phyloP scores from a whole-genome alignment of 345 rosid genomes.

The Rhizophora apiculata region DNA sequence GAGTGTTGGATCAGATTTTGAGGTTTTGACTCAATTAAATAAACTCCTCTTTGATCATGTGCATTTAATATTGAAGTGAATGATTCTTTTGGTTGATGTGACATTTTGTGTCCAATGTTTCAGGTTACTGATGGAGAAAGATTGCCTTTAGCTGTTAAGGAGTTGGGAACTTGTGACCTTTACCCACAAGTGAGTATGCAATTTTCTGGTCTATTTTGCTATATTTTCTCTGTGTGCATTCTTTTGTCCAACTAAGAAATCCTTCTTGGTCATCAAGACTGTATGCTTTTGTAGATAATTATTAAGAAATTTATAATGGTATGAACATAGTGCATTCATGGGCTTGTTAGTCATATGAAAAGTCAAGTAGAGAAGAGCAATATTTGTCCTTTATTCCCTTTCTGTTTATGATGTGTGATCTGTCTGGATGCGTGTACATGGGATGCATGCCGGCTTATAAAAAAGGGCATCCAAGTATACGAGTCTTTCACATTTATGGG shows the following conservation, averaged over 20 bases:
- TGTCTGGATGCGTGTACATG: too few species aligned
- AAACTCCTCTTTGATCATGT: slow-evolving; percentile 6
- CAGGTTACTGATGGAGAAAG: slow-evolving; percentile 98
- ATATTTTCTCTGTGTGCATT: background rate
- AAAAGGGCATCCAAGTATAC: too few species aligned
- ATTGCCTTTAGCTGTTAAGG: slow-evolving; percentile 95
- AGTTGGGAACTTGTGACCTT: slow-evolving; percentile 98
- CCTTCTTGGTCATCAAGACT: too few species aligned
- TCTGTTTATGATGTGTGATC: too few species aligned
- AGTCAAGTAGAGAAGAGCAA: too few species aligned
- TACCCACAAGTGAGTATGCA: slow-evolving; percentile 83
- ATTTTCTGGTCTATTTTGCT: slow-evolving; percentile 17
- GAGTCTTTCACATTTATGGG: too few species aligned
- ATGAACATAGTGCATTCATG: too few species aligned
- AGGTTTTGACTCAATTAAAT: slow-evolving; percentile 43
- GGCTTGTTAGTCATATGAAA: too few species aligned
- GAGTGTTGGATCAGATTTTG: slow-evolving; percentile 92
- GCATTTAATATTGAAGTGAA: background rate
- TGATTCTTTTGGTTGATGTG: slow-evolving; percentile 19
- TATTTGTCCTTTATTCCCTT: too few species aligned
- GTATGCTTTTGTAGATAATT: too few species aligned
- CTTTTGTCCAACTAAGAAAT: too few species aligned
- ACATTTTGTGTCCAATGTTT: slow-evolving; percentile 18
- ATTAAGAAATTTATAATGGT: too few species aligned
- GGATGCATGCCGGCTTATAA: background rate